Base-by-base conservation (phyloP, 1,284 basidiomycete genomes). In the Malassezia vespertilionis region DNA sequence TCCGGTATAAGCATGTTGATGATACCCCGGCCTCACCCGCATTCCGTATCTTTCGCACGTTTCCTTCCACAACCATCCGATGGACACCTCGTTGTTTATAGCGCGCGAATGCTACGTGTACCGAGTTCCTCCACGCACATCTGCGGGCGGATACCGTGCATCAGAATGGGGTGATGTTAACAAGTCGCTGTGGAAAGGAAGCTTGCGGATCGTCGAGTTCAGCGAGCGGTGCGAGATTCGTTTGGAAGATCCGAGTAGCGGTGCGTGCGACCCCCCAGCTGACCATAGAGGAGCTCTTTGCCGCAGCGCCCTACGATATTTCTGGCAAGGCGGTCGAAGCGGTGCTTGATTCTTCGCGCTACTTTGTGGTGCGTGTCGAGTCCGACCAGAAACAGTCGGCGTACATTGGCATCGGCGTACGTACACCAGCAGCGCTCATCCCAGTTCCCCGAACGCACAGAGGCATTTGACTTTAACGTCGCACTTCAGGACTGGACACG, bases 401-500 rank as follows among this genome's bases (percentile, higher is more conserved):
- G 5, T 65, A 58, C 45, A 68, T 67, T 24, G 66, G 66, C 4
- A 58, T 69, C 52, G 66, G 65, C n/a, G 63, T 65, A 44, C 50
- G 63, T 63, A 22, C 5, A 21, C 23, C 14, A 12, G 21, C 10
- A 4, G 30, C 21, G 5, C 37, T 42, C 12, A 44, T n/a, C 34
- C 12, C 52, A 65, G 60, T 69, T 69, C 45, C 58, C 56, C 34
- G 66, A 69, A 33, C 49, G 66, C 14, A 47, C 47, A 36, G 63
- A 68, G 23, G 57, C 56, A 45, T 69, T 69, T 21, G 66, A 69
- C 47, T 69, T 68, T 33, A 66, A 64, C 22, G 65, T 68, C 1
- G 87, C 91, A 1, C 76, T 99, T 22, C 93, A 97, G 73, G 87
- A 95, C 65, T 87, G 88, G 72, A 82, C 84, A 21, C 95, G 95